phyloP scores from a whole-genome alignment of 805 yeast genomes.

The Metschnikowia corniflorae region DNA sequence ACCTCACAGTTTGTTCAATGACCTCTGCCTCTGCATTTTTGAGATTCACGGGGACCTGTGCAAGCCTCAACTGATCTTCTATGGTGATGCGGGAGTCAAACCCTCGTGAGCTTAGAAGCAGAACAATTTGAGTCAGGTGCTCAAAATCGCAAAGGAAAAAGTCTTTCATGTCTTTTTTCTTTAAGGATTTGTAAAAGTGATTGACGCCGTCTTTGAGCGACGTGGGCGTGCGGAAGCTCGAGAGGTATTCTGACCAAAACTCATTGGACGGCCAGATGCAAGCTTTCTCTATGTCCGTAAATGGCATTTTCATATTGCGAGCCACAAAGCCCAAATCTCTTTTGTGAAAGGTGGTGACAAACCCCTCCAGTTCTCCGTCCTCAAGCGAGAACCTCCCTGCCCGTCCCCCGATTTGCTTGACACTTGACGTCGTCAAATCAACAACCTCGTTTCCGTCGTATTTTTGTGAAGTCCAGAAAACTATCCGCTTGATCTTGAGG shows the following conservation, averaged over 20 bases:
- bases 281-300: slow-evolving; percentile 55
- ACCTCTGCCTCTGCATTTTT: slow-evolving; percentile 31
- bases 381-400: slow-evolving; percentile 72
- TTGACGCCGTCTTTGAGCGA: slow-evolving; percentile 45
- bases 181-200: slow-evolving; percentile 44
- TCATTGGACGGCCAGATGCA: slow-evolving; percentile 77
- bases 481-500: slow-evolving; percentile 72
- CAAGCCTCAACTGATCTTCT: slow-evolving; percentile 53
- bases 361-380: slow-evolving; percentile 38
- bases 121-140: slow-evolving; percentile 39
- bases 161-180: slow-evolving; percentile 16
- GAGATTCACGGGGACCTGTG: slow-evolving; percentile 58
- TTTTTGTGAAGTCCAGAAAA: slow-evolving; percentile 67
- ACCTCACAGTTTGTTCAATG: slow-evolving; percentile 41
- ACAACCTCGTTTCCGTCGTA: slow-evolving; percentile 59
- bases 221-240: slow-evolving; percentile 53
- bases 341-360: slow-evolving; percentile 51
- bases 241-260: slow-evolving; percentile 63
- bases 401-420: slow-evolving; percentile 93
- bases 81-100: slow-evolving; percentile 35
- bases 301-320: slow-evolving; percentile 47
- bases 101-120: slow-evolving; percentile 38
- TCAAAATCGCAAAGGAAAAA: slow-evolving; percentile 39
- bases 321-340: slow-evolving; percentile 45
- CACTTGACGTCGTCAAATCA: slow-evolving; percentile 56